These are phyloP conservation scores for Suillus tomentosus DNA, from an alignment of 768 basidiomycete genomes.

Conservation along the genomic window DNA sequence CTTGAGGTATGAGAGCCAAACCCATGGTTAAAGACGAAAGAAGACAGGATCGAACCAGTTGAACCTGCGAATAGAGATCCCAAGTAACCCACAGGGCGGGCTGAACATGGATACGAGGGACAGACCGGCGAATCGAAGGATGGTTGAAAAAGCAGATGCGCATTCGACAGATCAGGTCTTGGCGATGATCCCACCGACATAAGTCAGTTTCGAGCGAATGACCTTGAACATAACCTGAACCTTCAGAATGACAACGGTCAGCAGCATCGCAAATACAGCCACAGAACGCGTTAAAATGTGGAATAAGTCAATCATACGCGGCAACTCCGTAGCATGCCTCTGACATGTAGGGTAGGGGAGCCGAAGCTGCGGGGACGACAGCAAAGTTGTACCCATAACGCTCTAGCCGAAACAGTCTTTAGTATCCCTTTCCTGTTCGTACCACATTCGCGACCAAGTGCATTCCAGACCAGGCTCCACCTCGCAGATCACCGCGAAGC, in stretches of 20 bases:
- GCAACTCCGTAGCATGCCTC: conserved; percentile 20
- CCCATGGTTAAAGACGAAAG: conserved; percentile 19
- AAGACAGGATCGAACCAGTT: conserved; percentile 16
- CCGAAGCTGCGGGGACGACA: conserved; percentile 22
- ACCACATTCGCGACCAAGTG: conserved; percentile 28
- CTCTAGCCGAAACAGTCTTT: conserved; percentile 12
- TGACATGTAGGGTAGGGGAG: conserved; percentile 24
- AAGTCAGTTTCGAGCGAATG: conserved; percentile 6
- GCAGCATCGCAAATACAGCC: not conserved
- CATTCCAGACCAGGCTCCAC: conserved; percentile 25
- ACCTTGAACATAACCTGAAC: conserved; percentile 7
- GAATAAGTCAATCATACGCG: conserved; percentile 41
- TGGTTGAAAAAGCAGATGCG: conserved; percentile 16
- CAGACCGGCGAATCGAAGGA: conserved; percentile 30
- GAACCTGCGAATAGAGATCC: conserved; percentile 12
- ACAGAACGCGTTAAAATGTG: not conserved
- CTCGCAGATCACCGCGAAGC: conserved; percentile 42
- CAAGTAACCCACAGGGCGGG: not conserved
- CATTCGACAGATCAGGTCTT: conserved; percentile 35
- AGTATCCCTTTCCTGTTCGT: conserved; percentile 39
- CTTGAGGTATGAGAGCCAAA: conserved; percentile 16
- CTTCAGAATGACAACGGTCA: conserved; percentile 11
- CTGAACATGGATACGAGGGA: conserved; percentile 12
- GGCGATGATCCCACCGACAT: conserved; percentile 19
- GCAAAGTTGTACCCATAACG: conserved; percentile 17